phyloP scores from a whole-genome alignment of 345 rosid species.

The Combretum micranthum region DNA sequence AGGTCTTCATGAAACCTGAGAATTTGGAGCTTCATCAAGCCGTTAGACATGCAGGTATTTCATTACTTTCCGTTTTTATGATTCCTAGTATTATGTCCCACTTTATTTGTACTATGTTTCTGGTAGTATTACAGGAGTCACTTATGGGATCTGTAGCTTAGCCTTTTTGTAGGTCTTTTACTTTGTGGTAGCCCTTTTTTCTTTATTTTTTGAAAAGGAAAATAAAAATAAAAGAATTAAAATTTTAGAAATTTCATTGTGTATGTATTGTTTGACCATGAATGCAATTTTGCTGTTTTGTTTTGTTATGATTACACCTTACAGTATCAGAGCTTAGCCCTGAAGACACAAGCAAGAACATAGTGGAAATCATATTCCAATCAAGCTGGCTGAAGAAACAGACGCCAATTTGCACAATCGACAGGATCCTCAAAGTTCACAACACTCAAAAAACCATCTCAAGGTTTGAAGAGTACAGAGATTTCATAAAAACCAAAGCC shows the following conservation, averaged over 20 bases:
- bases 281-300: no score
- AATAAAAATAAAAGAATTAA: no score
- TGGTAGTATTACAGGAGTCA: no score
- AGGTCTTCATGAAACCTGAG: slow-evolving; percentile 10
- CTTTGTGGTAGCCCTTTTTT: no score
- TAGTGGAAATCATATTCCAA: slow-evolving; percentile 4
- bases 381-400: slow-evolving; percentile 4
- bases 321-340: slow-evolving; percentile 5
- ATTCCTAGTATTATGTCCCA: no score
- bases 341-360: slow-evolving; percentile 1
- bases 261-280: background rate
- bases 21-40: slow-evolving; percentile 16
- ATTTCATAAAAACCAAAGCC: slow-evolving; percentile 1
- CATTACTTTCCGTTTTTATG: background rate
- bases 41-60: slow-evolving; percentile 14
- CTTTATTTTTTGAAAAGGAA: no score
- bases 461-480: slow-evolving; percentile 1
- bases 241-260: background rate
- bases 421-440: slow-evolving; percentile 1
- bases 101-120: no score
- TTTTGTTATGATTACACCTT: background rate
- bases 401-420: background rate
- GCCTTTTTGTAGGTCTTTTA: no score
- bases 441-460: slow-evolving; percentile 1
- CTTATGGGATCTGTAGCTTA: no score